Evolutionary conservation across 192 early-diverging fungal genomes (phyloP).

Genomic region (Gamsiella multidivaricata): DNA sequence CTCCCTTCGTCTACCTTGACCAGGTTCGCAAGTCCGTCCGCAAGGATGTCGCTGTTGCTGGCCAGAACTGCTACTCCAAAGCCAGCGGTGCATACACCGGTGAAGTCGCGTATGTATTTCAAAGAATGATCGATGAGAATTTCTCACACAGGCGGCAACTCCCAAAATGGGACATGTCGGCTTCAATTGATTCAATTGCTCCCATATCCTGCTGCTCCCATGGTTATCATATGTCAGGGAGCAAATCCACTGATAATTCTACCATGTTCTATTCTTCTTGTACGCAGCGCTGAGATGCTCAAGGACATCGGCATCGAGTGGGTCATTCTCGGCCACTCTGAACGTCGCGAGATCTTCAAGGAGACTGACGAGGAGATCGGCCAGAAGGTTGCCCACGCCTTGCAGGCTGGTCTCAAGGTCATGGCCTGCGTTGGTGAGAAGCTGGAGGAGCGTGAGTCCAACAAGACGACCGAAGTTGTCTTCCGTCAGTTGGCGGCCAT

Average conservation of each 20-base stretch:
- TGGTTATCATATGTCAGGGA: constrained; percentile 11
- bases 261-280: not conserved
- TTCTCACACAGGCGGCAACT: too few relatives aligned
- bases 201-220: not conserved
- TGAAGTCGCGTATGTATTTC: constrained; percentile 79
- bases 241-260: constrained; percentile 7
- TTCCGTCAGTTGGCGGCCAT: constrained; percentile 92
- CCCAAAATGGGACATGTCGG: constrained; percentile 5
- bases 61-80: constrained; percentile 94
- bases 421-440: constrained; percentile 98
- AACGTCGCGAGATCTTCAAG: constrained; percentile 92
- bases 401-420: constrained; percentile 89
- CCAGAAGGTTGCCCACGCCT: constrained; percentile 89
- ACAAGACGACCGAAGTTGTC: constrained; percentile 87
- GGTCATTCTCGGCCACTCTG: constrained; percentile 99
- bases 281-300: constrained; percentile 86
- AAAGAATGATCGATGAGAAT: not conserved
- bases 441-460: constrained; percentile 92
- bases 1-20: constrained; percentile 91
- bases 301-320: constrained; percentile 96
- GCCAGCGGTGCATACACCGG: constrained; percentile 96
- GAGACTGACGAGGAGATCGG: constrained; percentile 91
- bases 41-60: constrained; percentile 90
- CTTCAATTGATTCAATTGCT: not conserved
- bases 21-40: constrained; percentile 79